Base-by-base conservation (phyloP, 495 filamentous ascomycete species). In the Penicillium angulare region DNA sequence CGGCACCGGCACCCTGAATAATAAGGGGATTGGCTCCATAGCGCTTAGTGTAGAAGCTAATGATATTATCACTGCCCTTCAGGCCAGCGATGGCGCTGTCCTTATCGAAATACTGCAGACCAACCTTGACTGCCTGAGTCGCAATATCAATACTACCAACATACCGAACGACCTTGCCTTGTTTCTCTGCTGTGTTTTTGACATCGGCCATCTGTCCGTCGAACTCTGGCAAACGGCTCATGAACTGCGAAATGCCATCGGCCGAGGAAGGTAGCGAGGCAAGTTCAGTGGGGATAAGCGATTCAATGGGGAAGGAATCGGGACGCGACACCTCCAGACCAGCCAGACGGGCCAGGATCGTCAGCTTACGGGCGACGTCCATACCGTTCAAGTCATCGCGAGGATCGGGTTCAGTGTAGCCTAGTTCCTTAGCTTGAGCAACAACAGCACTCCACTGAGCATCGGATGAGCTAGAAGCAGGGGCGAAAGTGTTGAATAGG, bases 61-160 rank as follows among this genome's bases (percentile, higher is more conserved):
- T 93, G 64, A 97, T 92, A 75, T 97, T 97, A 65, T 96, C 93
- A 69, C 90, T 96, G 31, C 93, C 93, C 78, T 95, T 95, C 49
- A 97, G 75, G 29, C 87, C 87, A 23, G 92, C 93, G 69, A 97
- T 95, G 24, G 93, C 85, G 62, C 88, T 86, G 36, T 86, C 84
- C 57, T 79, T 84, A 42, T 89, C 86, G 44, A 95, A 90, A 77
- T 84, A 86, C 78, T 95, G 87, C 59, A 98, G 68, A 7, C 92
- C 92, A 42, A 97, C 92, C 68, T 88, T 92, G 58, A 96, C 84
- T 54, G 82, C 69, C 62, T 88, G 85, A 44, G 76, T 78, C 29
- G 67, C 78, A 20, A 95, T 81, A 64, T 97, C 89, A 45, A 97
- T 84, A 63, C 86, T 92, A n/a, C 93, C 93, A 32, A 97, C 92